These are phyloP conservation scores for Bolboschoenus planiculmis DNA, from an alignment of 176 grass and related monocot species.

Conservation along the genomic window DNA sequence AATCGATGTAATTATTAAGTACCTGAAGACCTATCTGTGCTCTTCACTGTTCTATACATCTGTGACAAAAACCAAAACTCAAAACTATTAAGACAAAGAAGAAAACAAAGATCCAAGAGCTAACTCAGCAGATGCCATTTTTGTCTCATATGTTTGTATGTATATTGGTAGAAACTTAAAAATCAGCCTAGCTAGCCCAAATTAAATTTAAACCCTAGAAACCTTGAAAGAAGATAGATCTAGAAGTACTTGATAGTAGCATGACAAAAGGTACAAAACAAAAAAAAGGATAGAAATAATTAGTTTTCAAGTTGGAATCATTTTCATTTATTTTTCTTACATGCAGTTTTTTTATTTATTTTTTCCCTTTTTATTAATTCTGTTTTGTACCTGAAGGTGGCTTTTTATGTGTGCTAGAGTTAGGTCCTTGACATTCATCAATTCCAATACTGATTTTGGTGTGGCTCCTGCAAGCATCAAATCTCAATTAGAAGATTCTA, in stretches of 20 bases:
- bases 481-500: background rate
- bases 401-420: conserved; percentile 98
- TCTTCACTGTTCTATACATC: conserved; percentile 99
- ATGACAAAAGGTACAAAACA: conserved; percentile 3
- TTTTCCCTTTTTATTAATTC: background rate
- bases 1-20: background rate
- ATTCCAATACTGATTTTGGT: conserved; percentile 94
- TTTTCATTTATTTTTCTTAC: conserved; percentile 26
- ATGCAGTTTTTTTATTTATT: background rate
- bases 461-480: conserved; percentile 62
- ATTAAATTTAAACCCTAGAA: conserved; percentile 6
- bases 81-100: conserved; percentile 7
- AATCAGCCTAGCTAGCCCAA: background rate
- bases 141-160: conserved; percentile 31
- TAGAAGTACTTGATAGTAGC: background rate
- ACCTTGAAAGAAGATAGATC: background rate
- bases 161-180: conserved; percentile 12
- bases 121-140: conserved; percentile 12
- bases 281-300: conserved; percentile 3
- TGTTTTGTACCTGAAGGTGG: conserved; percentile 70
- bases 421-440: conserved; percentile 99
- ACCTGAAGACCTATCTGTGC: conserved; percentile 64
- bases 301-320: background rate
- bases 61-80: conserved; percentile 33
- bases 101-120: conserved; percentile 1